These are phyloP conservation scores for Pholiota microspora DNA, from an alignment of 768 basidiomycete genomes.

Conservation along the genomic window DNA sequence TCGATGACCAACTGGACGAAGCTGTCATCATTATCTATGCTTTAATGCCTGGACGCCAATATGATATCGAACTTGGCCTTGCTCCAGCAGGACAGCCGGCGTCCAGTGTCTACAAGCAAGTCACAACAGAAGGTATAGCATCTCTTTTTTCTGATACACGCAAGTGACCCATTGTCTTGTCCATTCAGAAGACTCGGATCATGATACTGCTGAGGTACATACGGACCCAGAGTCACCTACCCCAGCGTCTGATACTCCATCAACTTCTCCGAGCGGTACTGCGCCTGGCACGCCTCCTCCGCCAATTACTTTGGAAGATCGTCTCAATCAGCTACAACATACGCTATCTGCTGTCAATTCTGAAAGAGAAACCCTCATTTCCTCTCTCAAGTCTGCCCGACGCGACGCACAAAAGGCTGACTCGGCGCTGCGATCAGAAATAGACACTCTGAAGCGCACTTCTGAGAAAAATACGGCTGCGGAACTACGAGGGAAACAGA, in stretches of 20 bases:
- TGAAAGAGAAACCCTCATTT: slow-evolving; percentile 67
- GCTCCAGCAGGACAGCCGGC: slow-evolving; percentile 55
- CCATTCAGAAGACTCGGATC: slow-evolving; percentile 25
- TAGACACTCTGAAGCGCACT: slow-evolving; percentile 78
- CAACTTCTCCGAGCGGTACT: slow-evolving; percentile 36
- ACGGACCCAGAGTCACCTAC: slow-evolving; percentile 34
- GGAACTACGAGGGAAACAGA: slow-evolving; percentile 83
- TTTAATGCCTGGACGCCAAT: slow-evolving; percentile 83
- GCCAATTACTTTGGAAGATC: slow-evolving; percentile 60
- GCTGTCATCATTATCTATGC: slow-evolving; percentile 91
- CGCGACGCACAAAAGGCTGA: slow-evolving; percentile 84
- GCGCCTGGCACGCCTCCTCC: slow-evolving; percentile 25
- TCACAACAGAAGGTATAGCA: slow-evolving; percentile 65
- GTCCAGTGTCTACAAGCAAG: slow-evolving; percentile 50
- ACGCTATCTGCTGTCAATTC: slow-evolving; percentile 58
- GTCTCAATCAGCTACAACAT: slow-evolving; percentile 61
- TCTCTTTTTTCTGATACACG: slow-evolving; percentile 6
- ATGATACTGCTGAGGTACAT: slow-evolving; percentile 28
- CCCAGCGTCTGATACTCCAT: slow-evolving; percentile 39
- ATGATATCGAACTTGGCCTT: slow-evolving; percentile 84
- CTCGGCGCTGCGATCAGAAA: slow-evolving; percentile 77
- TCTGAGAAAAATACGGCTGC: slow-evolving; percentile 74
- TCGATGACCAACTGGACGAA: slow-evolving; percentile 80
- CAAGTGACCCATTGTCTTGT: slow-evolving; percentile 7
- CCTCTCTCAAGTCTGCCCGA: slow-evolving; percentile 73